Base-by-base conservation (phyloP, 2,329 filamentous ascomycete species). In the Ilyonectria destructans region DNA sequence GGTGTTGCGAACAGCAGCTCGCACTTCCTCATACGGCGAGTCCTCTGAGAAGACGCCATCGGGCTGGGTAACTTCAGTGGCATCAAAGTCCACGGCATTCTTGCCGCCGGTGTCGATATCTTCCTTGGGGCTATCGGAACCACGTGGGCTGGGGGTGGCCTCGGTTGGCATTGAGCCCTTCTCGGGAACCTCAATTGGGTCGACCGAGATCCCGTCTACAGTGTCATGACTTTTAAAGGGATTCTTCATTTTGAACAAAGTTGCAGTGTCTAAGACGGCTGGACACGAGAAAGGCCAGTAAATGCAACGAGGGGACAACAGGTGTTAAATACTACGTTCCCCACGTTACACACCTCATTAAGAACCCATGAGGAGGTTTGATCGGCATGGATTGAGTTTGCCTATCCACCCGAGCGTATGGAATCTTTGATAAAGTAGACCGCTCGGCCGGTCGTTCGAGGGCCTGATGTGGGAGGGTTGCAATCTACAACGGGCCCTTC, bases 1-100 rank as follows among this genome's bases (percentile, higher is more conserved):
- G 2, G 76, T 80, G 55, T 82, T 82, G 23, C 82, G 80, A 10
- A 86, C 85, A n/a, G 73, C 71, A 2, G 68, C 69, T 54, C 73
- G 73, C 2, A 74, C 73, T 48, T 75, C 71, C 13, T 56, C 59
- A n/a, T 69, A 69, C 2, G 67, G 67, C 10, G 67, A 69, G 64
- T 69, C 56, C 3, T 69, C 63, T 0, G 35, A 33, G 35, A 69
- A 65, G 2, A 29, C 23, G 2, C 57, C 61, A 45, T 65, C 61
- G 6, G 43, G 33, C 12, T 65, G 64, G 7, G 33, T 68, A 15
- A 65, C 35, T 26, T 68, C 65, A n/a, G 56, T 60, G 17, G 51
- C 61, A 4, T 61, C 65, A 45, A 60, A 52, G 26, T 61, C 57
- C 17, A 57, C 35, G 37, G 51, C 26, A 31, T 48, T 52, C 21